Evolutionary conservation across 257 asterid genomes (phyloP), one percentile per base, ranked within the genome.

Genomic region (Thymus quinquecostatus): DNA sequence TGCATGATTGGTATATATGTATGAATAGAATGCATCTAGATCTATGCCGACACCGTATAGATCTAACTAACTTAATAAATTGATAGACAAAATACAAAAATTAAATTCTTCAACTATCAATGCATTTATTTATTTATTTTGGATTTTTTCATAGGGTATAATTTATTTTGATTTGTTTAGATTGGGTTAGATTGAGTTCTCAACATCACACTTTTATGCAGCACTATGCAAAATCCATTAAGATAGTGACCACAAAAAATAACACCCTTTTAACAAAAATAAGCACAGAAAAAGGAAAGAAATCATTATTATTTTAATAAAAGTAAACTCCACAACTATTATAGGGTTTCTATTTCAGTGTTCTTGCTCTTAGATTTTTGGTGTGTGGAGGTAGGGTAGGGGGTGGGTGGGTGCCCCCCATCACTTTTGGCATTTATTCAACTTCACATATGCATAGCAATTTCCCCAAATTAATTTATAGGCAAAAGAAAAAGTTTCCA

Each of bases 281-380:
- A 43, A 33, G 32, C 63, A 27, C 29, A 59, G 33, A 47, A 44
- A 45, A 47, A 36, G 70, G 67, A 63, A 76, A 64, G 28, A 70
- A 71, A 64, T 76, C 59, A 57, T 64, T 58, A 50, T 29, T 47
- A 29, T 59, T 70, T 50, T 63, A 8, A 41, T 53, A 27, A 76
- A 64, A 77, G 73, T 41, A 58, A 64, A 58, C 12, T 60, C 69
- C 64, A 64, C 53, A 40, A 48, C 14, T 29, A 47, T 12, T 48
- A 29, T 74, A 36, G 5, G 40, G 14, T 7, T 5, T n/a, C 64
- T 14, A 30, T 47, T 45, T 44, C 12, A 33, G 40, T 51, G 57
- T 28, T 71, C 21, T 51, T 38, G 49, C 44, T 12, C 70, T 8
- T 38, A 21, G 6, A 49, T 62, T 41, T 54, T 30, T 21, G 21